Evolutionary conservation across 73 alveolate species (phyloP), one percentile per base, ranked within the genome.

Genomic region (Paramecium pentaurelia): DNA sequence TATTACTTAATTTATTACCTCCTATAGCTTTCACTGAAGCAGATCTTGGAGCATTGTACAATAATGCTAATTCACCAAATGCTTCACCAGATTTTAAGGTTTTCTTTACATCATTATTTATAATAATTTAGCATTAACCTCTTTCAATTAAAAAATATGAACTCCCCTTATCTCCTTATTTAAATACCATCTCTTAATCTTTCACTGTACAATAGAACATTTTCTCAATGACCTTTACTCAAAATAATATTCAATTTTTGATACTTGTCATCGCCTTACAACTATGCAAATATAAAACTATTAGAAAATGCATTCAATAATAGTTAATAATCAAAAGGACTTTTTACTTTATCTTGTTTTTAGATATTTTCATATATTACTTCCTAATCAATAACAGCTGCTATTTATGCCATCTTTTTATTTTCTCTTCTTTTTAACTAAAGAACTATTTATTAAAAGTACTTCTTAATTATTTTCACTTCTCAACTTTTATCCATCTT

Each of bases 101-200:
- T 60, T 86, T 92, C 22, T 89, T 89, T 14, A 89, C 77, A 47
- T 89, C 94, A 89, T 89, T 95, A 80, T 93, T 94, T 25, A 89
- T 95, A 16, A 84, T 93, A 40, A 96, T 95, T 54, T 93, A 95
- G 28, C 96, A 95, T 92, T 94, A 86, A 11, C 99, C 99, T 51
- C 92, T 92, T 92, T 95, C 95, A 36, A 96, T 92, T 38, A 96
- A 93, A 80, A 86, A 96, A 94, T 95, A 96, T 14, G 95, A 93
- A 86, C 95, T 95, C 25, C 98, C 99, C 93, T 93, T 94, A 71
- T 95, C 98, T 64, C 97, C 98, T 88, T 96, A 96, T 64, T 95
- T 92, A 20, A 96, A 95, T 22, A 96, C 95, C 80, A 77, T 64
- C 47, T 95, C 71, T 34, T 92, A 95, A 60, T 94, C 97, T 5